These are phyloP conservation scores for Emmonsia crescens DNA, from an alignment of 2,329 filamentous ascomycete genomes.

Conservation along the genomic window DNA sequence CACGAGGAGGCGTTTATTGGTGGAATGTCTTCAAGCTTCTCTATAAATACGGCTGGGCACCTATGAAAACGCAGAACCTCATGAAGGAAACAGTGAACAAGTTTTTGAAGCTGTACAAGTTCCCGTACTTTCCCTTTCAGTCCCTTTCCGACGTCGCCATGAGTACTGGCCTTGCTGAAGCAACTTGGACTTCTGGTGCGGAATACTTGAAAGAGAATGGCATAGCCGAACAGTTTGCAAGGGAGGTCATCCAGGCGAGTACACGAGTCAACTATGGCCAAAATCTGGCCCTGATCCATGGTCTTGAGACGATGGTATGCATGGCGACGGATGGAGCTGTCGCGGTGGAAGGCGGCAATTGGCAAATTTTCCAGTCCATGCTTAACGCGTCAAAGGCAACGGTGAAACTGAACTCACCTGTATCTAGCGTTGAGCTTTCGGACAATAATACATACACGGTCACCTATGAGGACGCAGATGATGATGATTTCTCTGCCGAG, in stretches of 20 bases:
- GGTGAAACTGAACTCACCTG: constrained; percentile 55
- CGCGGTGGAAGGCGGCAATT: constrained; percentile 74
- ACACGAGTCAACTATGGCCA: constrained; percentile 93
- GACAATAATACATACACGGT: constrained; percentile 36
- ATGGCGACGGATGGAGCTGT: constrained; percentile 81
- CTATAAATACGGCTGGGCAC: constrained; percentile 76
- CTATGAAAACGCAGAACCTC: constrained; percentile 60
- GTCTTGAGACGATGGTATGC: constrained; percentile 80
- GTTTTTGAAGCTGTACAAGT: constrained; percentile 71
- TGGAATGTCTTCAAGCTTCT: constrained; percentile 70
- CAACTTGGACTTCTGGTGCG: constrained; percentile 61
- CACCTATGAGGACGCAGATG: constrained; percentile 21
- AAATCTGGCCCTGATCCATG: constrained; percentile 77
- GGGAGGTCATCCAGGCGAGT: constrained; percentile 78
- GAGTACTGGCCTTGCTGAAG: constrained; percentile 54
- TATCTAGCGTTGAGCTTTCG: constrained; percentile 46
- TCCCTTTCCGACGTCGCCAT: constrained; percentile 60
- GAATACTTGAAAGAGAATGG: constrained; percentile 59
- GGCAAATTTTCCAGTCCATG: constrained; percentile 86
- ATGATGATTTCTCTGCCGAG: not conserved
- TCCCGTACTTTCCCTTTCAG: constrained; percentile 71
- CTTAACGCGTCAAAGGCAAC: constrained; percentile 52
- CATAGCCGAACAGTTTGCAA: constrained; percentile 56
- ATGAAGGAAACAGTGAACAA: constrained; percentile 59
- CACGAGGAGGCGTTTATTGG: constrained; percentile 54